These are phyloP conservation scores for Geotrichum reessii DNA, from an alignment of 1,139 yeast genomes.

Conservation along the genomic window DNA sequence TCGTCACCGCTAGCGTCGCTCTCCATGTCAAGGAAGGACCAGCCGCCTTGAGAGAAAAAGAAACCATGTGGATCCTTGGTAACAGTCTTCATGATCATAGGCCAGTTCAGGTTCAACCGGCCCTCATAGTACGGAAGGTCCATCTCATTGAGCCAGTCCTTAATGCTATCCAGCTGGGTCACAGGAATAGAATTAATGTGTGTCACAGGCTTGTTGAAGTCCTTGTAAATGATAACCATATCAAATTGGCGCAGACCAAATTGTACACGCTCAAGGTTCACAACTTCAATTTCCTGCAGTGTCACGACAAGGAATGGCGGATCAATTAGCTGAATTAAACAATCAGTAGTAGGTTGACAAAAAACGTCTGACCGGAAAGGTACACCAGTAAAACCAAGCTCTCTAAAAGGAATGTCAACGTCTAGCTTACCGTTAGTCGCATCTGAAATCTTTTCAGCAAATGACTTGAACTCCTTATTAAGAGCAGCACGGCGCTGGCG, in stretches of 20 bases:
- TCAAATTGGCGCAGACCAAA: conserved; percentile 96
- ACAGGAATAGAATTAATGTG: conserved; percentile 94
- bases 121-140: conserved; percentile 95
- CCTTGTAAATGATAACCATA: conserved; percentile 90
- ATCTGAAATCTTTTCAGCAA: conserved; percentile 87
- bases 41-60: conserved; percentile 82
- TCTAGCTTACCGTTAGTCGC: conserved; percentile 68
- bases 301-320: conserved; percentile 93
- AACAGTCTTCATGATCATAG: conserved; percentile 89
- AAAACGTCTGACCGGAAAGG: conserved; percentile 92
- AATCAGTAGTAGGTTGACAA: conserved; percentile 96
- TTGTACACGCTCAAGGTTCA: conserved; percentile 94
- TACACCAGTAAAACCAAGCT: conserved; percentile 95
- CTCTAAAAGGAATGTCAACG: conserved; percentile 91
- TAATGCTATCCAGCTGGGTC: conserved; percentile 84
- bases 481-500: conserved; percentile 83
- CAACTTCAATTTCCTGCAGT: conserved; percentile 85
- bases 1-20: conserved; percentile 52
- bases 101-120: conserved; percentile 93
- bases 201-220: conserved; percentile 77
- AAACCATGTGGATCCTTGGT: conserved; percentile 91
- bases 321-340: conserved; percentile 87
- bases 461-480: conserved; percentile 85
- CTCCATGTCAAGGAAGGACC: conserved; percentile 74
- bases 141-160: conserved; percentile 93